Conservation (phyloP, 495 filamentous ascomycete genomes). For the Hypoxylon fragiforme region DNA sequence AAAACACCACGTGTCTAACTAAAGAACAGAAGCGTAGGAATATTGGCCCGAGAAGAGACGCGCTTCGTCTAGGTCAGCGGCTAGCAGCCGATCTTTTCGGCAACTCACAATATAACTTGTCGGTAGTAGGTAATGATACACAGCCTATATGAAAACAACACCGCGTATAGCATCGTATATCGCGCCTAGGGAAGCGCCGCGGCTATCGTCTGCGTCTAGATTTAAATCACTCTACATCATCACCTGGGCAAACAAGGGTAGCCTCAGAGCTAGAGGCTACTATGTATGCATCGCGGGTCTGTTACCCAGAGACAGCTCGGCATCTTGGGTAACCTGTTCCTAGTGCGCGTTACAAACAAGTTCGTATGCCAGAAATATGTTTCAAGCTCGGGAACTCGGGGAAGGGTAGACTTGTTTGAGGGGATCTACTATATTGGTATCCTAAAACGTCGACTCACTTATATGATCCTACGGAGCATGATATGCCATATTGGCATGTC, state of each 20-base stretch:
- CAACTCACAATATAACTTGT: conserved; percentile 19
- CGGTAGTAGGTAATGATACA: conserved; percentile 19
- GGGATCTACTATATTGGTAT: conserved; percentile 4
- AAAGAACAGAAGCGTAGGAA: conserved; percentile 11
- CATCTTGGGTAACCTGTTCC: too few relatives aligned
- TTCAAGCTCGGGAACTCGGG: conserved; percentile 18
- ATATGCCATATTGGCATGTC: conserved; percentile 32
- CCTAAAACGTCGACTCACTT: conserved; percentile 4
- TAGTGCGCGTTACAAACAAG: too few relatives aligned
- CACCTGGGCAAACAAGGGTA: too few relatives aligned
- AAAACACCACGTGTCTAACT: not conserved
- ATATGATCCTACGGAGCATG: conserved; percentile 25
- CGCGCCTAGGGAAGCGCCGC: conserved; percentile 21
- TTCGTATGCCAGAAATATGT: conserved; percentile 8
- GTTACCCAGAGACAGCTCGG: too few relatives aligned
- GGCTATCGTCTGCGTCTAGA: conserved; percentile 8
- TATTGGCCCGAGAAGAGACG: conserved; percentile 11
- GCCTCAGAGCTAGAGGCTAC: too few relatives aligned
- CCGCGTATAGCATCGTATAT: conserved; percentile 2
- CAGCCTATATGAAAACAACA: conserved; percentile 27
- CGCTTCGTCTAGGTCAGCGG: conserved; percentile 5
- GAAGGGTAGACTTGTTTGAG: too few relatives aligned
- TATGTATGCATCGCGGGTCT: too few relatives aligned
- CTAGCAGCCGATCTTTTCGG: conserved; percentile 22
- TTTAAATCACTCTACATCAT: conserved; percentile 4